These are phyloP conservation scores for Fragaria ananassa DNA, from an alignment of 306 rosid species.

Conservation along the genomic window DNA sequence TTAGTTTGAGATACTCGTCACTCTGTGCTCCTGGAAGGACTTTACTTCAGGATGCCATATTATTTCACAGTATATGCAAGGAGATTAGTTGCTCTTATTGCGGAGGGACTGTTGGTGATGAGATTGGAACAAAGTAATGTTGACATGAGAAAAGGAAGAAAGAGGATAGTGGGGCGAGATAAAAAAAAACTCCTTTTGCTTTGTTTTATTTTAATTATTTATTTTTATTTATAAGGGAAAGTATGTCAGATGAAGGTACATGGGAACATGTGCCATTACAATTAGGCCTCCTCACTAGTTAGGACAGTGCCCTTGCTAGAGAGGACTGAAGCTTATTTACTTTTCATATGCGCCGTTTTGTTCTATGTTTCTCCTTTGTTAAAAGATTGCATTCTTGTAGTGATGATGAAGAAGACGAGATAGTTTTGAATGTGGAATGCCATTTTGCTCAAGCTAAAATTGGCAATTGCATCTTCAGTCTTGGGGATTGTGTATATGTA, in stretches of 20 bases:
- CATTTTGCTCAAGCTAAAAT: conserved; percentile 73
- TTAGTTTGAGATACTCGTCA: background rate
- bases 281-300: background rate
- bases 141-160: background rate
- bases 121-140: background rate
- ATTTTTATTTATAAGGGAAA: background rate
- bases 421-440: conserved; percentile 64
- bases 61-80: background rate
- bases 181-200: background rate
- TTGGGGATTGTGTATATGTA: conserved; percentile 83
- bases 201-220: background rate
- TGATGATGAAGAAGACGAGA: conserved; percentile 73
- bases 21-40: background rate
- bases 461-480: conserved; percentile 48
- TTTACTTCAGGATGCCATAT: background rate
- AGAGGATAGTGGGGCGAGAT: background rate
- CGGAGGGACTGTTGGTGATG: background rate
- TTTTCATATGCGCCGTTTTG: background rate
- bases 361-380: conserved; percentile 8
- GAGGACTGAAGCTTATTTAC: background rate
- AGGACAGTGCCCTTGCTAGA: background rate
- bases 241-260: background rate
- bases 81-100: background rate
- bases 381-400: conserved; percentile 36
- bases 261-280: background rate